phyloP scores from a whole-genome alignment of 129 eudicot species.

The Flaveria trinervia region DNA sequence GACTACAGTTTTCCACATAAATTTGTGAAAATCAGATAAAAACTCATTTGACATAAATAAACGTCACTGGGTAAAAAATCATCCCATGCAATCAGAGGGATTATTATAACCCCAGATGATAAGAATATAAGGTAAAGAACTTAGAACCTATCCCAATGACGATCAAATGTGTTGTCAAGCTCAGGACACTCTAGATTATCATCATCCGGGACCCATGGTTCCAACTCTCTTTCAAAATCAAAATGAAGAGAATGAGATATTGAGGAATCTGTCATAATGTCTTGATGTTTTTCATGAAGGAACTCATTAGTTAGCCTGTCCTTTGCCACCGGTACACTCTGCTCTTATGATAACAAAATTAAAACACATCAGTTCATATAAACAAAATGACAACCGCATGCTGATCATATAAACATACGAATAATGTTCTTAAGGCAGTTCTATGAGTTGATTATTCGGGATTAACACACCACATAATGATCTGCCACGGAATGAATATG shows the following conservation, averaged over 20 bases:
- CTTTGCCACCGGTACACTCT: conserved; percentile 68
- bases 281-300: conserved; percentile 58
- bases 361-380: conserved; percentile 6
- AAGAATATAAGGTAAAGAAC: neutral
- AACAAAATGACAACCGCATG: neutral
- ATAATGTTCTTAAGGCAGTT: conserved; percentile 1
- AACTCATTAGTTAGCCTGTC: conserved; percentile 61
- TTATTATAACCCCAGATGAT: neutral
- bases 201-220: conserved; percentile 90
- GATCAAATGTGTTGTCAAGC: conserved; percentile 79
- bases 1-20: neutral
- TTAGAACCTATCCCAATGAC: conserved; percentile 70
- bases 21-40: neutral
- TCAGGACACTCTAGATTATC: conserved; percentile 64
- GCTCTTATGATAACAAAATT: conserved; percentile 34
- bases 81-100: neutral
- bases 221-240: conserved; percentile 74
- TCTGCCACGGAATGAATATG: neutral
- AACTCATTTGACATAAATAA: too few species aligned
- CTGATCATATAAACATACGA: neutral
- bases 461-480: conserved; percentile 4
- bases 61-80: neutral
- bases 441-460: neutral
- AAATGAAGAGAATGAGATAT: conserved; percentile 70
- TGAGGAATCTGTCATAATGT: conserved; percentile 74